Evolutionary conservation across 2,329 filamentous ascomycete species (phyloP), one percentile per base, ranked within the genome.

Genomic region (Teratosphaeria pseudoeucalypti): DNA sequence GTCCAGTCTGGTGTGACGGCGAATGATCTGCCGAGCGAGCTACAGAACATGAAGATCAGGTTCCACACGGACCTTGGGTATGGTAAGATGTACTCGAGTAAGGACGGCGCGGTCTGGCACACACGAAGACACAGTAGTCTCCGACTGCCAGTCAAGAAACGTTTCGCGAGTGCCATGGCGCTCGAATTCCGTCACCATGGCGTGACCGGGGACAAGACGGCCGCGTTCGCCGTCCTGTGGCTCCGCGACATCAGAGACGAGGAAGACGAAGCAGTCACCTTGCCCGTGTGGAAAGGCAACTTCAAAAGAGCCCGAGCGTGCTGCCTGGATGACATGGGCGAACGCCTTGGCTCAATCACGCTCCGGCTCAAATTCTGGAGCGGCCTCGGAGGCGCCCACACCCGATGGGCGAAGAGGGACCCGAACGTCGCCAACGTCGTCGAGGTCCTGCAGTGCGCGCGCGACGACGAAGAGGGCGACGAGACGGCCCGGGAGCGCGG

Each of bases 191-290:
- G 85, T 7, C 60, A 64, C 52, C 78, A 82, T 60, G 76, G 76
- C 7, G 58, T 81, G 56, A 66, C 82, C 39, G 69, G 75, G 0
- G 82, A 86, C 56, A 81, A 79, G 59, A 83, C 82, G 0, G 74
- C 79, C 1, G 86, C 84, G 0, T 87, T 88, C 65, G 79, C 80
- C 6, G 78, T 88, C 2, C 73, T 88, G 1, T 89, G 87, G 87
- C 77, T 89, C 19, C 82, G 84, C 63, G 83, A 89, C n/a, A 76
- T 90, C 0, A 74, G 79, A 0, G 87, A 90, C 60, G 87, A 89
- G 61, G 82, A 88, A 66, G 79, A 85, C 57, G 75, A 78, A 52
- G 82, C 79, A 0, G 66, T 87, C 9, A 78, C 77, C 4, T 68
- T 90, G 2, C 74, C 82, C 5, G 80, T 90, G 2, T 90, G 85